A percentile compares a stretch with the other conserved stretches of the same genome.
Evolutionary conservation across 371 early-diverging fungal species (phyloP).

Genomic region (Vairimorpha apis): DNA sequence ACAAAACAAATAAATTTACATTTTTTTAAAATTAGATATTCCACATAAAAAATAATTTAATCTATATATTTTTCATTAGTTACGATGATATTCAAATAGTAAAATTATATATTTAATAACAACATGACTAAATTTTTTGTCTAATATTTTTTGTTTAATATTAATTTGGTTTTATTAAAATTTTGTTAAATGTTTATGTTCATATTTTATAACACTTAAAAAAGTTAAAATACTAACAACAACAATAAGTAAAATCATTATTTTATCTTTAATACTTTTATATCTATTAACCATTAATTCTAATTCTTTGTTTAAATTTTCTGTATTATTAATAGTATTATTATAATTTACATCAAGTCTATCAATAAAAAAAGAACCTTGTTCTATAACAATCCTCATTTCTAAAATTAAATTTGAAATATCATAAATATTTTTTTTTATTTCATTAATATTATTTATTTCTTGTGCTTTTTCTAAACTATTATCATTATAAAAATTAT

Average conservation of each 20-base stretch:
- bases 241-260: conserved; percentile 39
- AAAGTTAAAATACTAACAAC: conserved; percentile 32
- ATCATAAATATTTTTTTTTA: conserved; percentile 45
- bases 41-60: too few species aligned
- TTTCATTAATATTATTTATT: conserved; percentile 27
- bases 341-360: conserved; percentile 53
- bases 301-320: conserved; percentile 49
- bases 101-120: too few species aligned
- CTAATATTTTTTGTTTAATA: background rate
- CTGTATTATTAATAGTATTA: conserved; percentile 41
- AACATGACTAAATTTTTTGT: background rate
- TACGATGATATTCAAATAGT: background rate
- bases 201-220: conserved; percentile 29
- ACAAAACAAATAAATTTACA: too few species aligned
- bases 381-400: conserved; percentile 51
- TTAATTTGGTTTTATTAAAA: background rate
- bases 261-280: conserved; percentile 44
- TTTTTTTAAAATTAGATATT: too few species aligned
- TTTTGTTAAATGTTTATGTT: background rate
- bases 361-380: conserved; percentile 49
- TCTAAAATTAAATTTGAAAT: conserved; percentile 54
- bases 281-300: conserved; percentile 31
- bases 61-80: conserved; percentile 37
- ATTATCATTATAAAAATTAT: background rate
- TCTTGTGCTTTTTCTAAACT: background rate